Conservation (phyloP, 2,329 filamentous ascomycete genomes). For the Colletotrichum gloeosporioides region DNA sequence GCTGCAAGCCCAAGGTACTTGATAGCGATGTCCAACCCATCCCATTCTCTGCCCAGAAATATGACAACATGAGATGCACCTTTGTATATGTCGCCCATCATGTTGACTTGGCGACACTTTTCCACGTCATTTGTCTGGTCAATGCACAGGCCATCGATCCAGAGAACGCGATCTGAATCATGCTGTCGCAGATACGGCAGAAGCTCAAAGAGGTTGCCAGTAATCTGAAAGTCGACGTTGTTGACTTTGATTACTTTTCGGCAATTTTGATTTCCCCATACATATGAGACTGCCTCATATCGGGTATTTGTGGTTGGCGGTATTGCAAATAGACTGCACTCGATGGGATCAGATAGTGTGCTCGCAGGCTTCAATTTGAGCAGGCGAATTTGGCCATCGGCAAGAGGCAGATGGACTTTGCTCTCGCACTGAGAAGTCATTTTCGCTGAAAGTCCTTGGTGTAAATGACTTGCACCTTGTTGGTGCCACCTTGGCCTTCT, state of each 20-base stretch:
- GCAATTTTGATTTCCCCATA: neutral
- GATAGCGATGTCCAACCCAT: neutral
- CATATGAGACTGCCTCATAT: conserved; percentile 20
- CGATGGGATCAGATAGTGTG: neutral
- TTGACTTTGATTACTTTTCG: neutral
- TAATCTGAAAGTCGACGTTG: neutral
- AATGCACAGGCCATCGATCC: neutral
- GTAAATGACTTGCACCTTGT: neutral
- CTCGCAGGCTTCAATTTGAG: neutral
- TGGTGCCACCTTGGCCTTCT: no score
- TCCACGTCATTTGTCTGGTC: neutral
- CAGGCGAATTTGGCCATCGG: neutral
- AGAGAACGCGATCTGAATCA: neutral
- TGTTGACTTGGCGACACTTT: neutral
- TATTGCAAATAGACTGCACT: neutral
- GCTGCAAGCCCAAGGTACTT: neutral
- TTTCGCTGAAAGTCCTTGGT: neutral
- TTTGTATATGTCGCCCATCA: neutral
- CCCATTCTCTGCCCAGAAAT: neutral
- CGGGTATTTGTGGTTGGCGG: neutral
- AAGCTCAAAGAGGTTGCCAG: neutral
- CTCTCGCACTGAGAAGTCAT: neutral
- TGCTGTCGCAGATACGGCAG: neutral
- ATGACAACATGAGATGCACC: neutral
- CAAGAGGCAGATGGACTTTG: neutral